These are phyloP conservation scores for Candida corydali DNA, from an alignment of 805 yeast species.

Conservation along the genomic window DNA sequence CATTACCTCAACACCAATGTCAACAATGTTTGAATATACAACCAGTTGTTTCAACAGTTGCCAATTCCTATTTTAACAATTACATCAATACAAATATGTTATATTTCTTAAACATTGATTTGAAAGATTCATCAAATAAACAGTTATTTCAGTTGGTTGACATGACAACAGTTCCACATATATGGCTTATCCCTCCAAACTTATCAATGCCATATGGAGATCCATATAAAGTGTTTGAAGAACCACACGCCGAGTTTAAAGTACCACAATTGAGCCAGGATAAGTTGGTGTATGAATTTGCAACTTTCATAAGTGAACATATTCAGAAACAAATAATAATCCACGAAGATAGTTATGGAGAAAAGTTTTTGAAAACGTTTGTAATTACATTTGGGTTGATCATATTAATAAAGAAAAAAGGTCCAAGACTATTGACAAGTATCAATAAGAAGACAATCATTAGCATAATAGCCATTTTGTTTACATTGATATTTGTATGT, in stretches of 20 bases:
- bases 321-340: constrained; percentile 42
- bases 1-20: constrained; percentile 42
- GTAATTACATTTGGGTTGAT: constrained; percentile 41
- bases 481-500: constrained; percentile 43
- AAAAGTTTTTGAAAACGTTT: constrained; percentile 45
- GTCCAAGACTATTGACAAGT: constrained; percentile 21
- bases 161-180: constrained; percentile 54
- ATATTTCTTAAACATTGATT: constrained; percentile 50
- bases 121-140: constrained; percentile 35
- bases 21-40: constrained; percentile 43
- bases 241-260: constrained; percentile 30
- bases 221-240: constrained; percentile 19
- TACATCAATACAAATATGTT: constrained; percentile 38
- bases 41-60: constrained; percentile 36
- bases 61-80: constrained; percentile 41
- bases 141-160: constrained; percentile 37
- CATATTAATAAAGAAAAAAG: constrained; percentile 46
- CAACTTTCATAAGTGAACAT: constrained; percentile 47
- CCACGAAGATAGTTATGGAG: constrained; percentile 27
- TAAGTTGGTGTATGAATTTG: constrained; percentile 45
- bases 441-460: constrained; percentile 17
- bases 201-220: constrained; percentile 12
- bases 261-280: constrained; percentile 31
- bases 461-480: constrained; percentile 16
- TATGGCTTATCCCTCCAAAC: constrained; percentile 63